phyloP scores from a whole-genome alignment of 257 asterid genomes.

The Solanum piurae region DNA sequence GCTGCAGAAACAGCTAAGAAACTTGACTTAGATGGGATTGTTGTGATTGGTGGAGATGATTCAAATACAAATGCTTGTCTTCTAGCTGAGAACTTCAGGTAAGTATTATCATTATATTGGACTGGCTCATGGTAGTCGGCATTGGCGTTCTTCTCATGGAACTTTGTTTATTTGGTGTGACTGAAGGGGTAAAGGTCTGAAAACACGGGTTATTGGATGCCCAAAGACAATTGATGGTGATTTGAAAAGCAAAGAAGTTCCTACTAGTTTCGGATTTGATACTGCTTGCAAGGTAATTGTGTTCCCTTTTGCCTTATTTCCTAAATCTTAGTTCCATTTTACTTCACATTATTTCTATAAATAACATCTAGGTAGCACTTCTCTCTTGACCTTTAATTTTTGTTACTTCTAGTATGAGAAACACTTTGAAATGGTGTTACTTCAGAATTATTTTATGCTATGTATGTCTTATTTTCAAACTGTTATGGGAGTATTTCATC shows the following conservation, averaged over 20 bases:
- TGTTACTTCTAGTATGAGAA: background rate
- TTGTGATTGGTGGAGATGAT: constrained; percentile 99
- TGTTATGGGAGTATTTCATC: background rate
- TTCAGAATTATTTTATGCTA: background rate
- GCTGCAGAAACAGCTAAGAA: constrained; percentile 84
- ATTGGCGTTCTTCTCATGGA: background rate
- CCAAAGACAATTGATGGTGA: constrained; percentile 99
- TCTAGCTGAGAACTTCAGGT: constrained; percentile 82
- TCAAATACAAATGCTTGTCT: constrained; percentile 98
- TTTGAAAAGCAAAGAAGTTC: constrained; percentile 91
- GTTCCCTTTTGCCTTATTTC: background rate
- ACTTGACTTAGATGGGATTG: constrained; percentile 95
- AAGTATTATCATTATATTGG: background rate
- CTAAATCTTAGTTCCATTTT: background rate
- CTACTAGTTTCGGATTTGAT: constrained; percentile 92
- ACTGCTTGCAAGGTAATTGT: constrained; percentile 97
- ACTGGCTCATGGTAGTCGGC: background rate
- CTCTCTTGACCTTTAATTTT: background rate
- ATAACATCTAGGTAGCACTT: background rate
- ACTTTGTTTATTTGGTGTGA: background rate
- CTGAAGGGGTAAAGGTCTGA: constrained; percentile 59
- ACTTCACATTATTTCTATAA: background rate
- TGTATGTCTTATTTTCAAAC: background rate
- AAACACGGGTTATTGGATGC: constrained; percentile 91
- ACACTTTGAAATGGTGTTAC: background rate